Evolutionary conservation across 257 asterid genomes (phyloP).

Genomic region (Solanum clarkiae): DNA sequence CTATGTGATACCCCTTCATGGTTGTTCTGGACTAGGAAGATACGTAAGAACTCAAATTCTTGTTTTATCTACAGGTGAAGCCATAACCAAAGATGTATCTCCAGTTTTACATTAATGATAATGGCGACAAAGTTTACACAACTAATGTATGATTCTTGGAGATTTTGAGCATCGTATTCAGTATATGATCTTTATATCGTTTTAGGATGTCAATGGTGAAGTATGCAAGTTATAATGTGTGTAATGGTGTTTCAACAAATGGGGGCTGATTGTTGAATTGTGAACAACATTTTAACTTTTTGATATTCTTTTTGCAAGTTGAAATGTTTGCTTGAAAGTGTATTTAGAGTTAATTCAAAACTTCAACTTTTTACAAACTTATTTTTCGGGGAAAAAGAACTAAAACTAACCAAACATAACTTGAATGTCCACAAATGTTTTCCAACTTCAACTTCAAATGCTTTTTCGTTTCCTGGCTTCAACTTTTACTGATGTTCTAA

Average conservation of each 20-base stretch:
- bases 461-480: neutral
- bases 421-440: neutral
- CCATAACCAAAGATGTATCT: slow-evolving; percentile 25
- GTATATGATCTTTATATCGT: neutral
- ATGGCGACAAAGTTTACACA: slow-evolving; percentile 53
- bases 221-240: neutral
- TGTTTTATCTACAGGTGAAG: neutral
- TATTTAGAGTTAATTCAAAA: neutral
- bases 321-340: neutral
- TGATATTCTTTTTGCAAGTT: neutral
- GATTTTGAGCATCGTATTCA: neutral
- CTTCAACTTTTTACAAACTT: neutral
- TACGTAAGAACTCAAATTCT: neutral
- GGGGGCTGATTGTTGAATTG: neutral
- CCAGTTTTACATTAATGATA: slow-evolving; percentile 42
- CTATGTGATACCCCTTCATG: neutral
- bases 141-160: slow-evolving; percentile 23
- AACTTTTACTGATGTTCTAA: neutral
- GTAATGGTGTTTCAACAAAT: neutral
- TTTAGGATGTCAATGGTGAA: neutral
- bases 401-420: neutral
- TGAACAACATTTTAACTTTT: neutral
- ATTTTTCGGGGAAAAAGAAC: neutral
- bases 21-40: neutral
- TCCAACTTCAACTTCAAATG: neutral